Conservation (phyloP, 805 yeast species). For the Saccharomycodes ludwigii region DNA sequence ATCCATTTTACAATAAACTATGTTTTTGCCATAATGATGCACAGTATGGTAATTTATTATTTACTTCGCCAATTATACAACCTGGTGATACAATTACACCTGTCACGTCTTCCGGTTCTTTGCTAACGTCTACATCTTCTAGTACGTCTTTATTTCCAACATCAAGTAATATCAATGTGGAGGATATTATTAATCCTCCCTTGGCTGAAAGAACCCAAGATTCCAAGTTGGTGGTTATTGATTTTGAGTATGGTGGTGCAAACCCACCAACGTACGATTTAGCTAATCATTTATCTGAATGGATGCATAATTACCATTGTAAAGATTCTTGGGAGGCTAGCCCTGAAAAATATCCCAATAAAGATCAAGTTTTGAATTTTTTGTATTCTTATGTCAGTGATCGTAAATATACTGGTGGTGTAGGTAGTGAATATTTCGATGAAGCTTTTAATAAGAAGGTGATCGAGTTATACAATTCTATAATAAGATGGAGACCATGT, state of each 20-base stretch:
- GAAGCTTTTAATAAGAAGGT: constrained; percentile 31
- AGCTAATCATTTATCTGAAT: constrained; percentile 87
- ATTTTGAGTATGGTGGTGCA: constrained; percentile 91
- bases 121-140: constrained; percentile 11
- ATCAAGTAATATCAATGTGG: constrained; percentile 16
- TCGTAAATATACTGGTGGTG: constrained; percentile 8
- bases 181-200: constrained; percentile 25
- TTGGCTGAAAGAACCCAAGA: constrained; percentile 37
- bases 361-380: constrained; percentile 56
- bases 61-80: constrained; percentile 42
- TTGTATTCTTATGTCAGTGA: constrained; percentile 69
- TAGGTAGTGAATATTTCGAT: constrained; percentile 20
- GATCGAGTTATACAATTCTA: constrained; percentile 47
- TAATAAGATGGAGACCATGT: constrained; percentile 67
- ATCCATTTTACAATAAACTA: constrained; percentile 33
- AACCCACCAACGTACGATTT: constrained; percentile 83
- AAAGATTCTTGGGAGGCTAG: constrained; percentile 33
- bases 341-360: constrained; percentile 50
- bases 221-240: constrained; percentile 78
- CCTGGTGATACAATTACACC: constrained; percentile 19
- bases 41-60: constrained; percentile 85
- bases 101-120: constrained; percentile 4
- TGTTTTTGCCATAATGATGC: constrained; percentile 94
- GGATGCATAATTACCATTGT: constrained; percentile 87
- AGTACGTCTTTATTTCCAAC: constrained; percentile 19